phyloP scores from a whole-genome alignment of 345 rosid genomes.

The Heritiera littoralis region DNA sequence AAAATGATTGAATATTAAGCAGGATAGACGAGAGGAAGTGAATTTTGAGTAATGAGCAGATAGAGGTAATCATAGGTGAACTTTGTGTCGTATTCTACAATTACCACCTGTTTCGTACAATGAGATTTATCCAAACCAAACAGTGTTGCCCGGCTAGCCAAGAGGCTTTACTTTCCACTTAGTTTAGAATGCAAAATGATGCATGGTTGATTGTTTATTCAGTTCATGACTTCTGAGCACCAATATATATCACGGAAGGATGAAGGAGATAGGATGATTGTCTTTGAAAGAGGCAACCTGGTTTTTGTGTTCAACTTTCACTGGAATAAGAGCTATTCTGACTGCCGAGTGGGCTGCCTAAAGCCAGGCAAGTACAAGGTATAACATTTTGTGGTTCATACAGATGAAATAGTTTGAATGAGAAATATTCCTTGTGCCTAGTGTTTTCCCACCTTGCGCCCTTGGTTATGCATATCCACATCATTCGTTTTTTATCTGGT shows the following conservation, averaged over 20 bases:
- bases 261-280: slow-evolving; percentile 77
- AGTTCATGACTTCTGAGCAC: slow-evolving; percentile 97
- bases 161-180: not conserved
- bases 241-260: slow-evolving; percentile 86
- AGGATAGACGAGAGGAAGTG: not conserved
- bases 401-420: not conserved
- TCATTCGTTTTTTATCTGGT: not conserved
- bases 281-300: slow-evolving; percentile 83
- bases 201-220: slow-evolving; percentile 22
- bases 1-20: not conserved
- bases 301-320: slow-evolving; percentile 94
- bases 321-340: slow-evolving; percentile 84
- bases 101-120: not conserved
- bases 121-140: slow-evolving; percentile 10
- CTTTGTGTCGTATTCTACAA: not conserved
- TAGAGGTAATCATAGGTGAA: not conserved
- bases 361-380: slow-evolving; percentile 96
- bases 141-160: not conserved
- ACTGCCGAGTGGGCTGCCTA: slow-evolving; percentile 81
- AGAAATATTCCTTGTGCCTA: not conserved
- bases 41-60: not conserved
- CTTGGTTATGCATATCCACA: not conserved
- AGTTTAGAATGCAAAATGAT: not conserved
- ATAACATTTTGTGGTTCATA: slow-evolving; percentile 11
- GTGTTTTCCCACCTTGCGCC: not conserved